phyloP scores from a whole-genome alignment of 1,284 basidiomycete genomes.

The Cerioporus squamosus region DNA sequence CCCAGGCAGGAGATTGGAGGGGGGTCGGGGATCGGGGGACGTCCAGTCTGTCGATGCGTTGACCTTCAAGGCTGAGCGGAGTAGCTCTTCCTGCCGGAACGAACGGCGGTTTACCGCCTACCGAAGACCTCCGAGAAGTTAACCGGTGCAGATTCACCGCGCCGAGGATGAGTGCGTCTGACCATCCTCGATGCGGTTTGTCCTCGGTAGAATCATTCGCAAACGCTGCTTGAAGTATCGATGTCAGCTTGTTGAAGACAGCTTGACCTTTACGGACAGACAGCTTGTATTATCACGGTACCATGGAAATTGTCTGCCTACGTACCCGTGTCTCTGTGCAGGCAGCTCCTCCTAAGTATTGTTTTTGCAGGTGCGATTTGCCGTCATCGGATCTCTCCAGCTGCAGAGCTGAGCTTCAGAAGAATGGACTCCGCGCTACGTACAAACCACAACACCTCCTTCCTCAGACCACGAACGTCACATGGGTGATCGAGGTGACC shows the following conservation, averaged over 20 bases:
- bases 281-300: background rate
- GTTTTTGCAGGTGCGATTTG: too few species aligned
- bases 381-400: too few species aligned
- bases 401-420: too few species aligned
- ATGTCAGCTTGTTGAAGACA: background rate
- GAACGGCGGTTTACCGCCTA: slow-evolving; percentile 4
- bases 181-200: slow-evolving; percentile 15
- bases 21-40: too few species aligned
- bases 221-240: background rate
- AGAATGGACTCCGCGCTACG: too few species aligned
- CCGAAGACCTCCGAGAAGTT: slow-evolving; percentile 12
- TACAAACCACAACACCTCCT: slow-evolving; percentile 5
- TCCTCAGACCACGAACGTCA: background rate
- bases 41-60: too few species aligned
- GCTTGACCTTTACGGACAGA: background rate
- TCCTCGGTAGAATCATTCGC: slow-evolving; percentile 18
- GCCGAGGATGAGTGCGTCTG: slow-evolving; percentile 1
- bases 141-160: background rate
- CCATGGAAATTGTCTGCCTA: too few species aligned
- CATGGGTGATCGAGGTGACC: background rate
- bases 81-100: background rate
- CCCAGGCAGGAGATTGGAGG: too few species aligned
- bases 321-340: too few species aligned
- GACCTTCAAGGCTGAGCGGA: too few species aligned
- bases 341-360: too few species aligned